These are phyloP conservation scores for Astrothelium macrocarpum DNA, from an alignment of 495 filamentous ascomycete species.

Conservation along the genomic window DNA sequence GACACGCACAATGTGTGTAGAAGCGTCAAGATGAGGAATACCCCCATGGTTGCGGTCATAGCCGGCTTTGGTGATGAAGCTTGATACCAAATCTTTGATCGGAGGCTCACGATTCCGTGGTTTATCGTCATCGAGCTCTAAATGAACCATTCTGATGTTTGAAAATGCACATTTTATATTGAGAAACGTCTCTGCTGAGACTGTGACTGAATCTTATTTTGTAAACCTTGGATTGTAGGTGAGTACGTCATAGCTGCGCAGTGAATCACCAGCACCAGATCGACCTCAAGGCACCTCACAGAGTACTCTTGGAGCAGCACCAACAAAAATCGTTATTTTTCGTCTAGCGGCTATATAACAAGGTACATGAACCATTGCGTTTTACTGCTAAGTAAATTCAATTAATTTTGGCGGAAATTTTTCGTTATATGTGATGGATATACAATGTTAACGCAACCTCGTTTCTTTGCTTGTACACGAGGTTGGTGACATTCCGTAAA, in stretches of 20 bases:
- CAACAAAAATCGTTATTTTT: no score
- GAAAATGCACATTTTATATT: neutral
- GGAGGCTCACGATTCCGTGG: constrained; percentile 23
- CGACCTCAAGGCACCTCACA: neutral
- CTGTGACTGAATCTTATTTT: no score
- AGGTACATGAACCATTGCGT: no score
- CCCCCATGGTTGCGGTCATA: constrained; percentile 47
- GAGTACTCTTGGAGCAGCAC: no score
- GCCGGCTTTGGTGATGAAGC: constrained; percentile 35
- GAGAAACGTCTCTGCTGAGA: no score
- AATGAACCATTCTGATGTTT: neutral
- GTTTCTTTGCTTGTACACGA: no score
- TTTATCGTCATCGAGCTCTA: constrained; percentile 6
- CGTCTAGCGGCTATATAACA: no score
- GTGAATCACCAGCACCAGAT: neutral
- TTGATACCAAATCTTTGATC: constrained; percentile 14
- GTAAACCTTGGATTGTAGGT: neutral
- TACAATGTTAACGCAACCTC: no score
- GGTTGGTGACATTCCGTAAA: no score
- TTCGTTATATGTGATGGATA: no score
- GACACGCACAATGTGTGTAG: constrained; percentile 37
- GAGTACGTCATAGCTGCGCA: neutral
- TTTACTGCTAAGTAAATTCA: no score
- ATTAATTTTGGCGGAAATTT: no score
- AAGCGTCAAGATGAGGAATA: constrained; percentile 32